phyloP scores from a whole-genome alignment of 768 basidiomycete species.

The Nidularia sp. region DNA sequence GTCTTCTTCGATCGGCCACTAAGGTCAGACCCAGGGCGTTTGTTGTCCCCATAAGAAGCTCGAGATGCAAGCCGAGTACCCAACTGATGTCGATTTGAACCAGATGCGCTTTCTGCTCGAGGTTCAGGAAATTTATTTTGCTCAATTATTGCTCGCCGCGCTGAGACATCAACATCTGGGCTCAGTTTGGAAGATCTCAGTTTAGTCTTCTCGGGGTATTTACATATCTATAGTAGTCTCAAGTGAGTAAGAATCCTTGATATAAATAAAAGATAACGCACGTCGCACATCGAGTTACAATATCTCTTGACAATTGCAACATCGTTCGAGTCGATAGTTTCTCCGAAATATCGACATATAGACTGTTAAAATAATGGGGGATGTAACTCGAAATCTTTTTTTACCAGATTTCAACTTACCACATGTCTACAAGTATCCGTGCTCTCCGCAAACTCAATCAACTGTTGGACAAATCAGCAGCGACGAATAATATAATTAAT shows the following conservation, averaged over 20 bases:
- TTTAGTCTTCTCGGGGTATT: conserved; percentile 65
- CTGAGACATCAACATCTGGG: conserved; percentile 21
- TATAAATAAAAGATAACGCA: conserved; percentile 23
- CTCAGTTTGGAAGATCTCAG: conserved; percentile 48
- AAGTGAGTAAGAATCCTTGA: not conserved
- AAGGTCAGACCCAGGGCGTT: conserved; percentile 1
- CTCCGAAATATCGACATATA: conserved; percentile 82
- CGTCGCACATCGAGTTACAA: conserved; percentile 82
- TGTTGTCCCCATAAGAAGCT: not conserved
- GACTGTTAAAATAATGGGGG: conserved; percentile 30
- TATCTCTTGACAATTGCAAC: conserved; percentile 39
- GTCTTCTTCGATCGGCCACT: conserved; percentile 21
- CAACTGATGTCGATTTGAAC: not conserved
- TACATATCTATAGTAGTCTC: conserved; percentile 55
- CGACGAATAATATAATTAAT: not conserved
- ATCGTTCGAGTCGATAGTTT: conserved; percentile 50
- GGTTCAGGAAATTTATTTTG: not conserved
- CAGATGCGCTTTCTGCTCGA: not conserved
- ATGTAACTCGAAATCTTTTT: not conserved
- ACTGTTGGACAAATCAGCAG: conserved; percentile 12
- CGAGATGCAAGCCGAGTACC: not conserved
- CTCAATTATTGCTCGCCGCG: not conserved
- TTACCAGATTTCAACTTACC: conserved; percentile 32
- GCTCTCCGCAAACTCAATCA: conserved; percentile 54
- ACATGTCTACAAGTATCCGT: conserved; percentile 63